Evolutionary conservation across 495 filamentous ascomycete species (phyloP), one percentile per base, ranked within the genome.

Genomic region (Cudoniella acicularis): DNA sequence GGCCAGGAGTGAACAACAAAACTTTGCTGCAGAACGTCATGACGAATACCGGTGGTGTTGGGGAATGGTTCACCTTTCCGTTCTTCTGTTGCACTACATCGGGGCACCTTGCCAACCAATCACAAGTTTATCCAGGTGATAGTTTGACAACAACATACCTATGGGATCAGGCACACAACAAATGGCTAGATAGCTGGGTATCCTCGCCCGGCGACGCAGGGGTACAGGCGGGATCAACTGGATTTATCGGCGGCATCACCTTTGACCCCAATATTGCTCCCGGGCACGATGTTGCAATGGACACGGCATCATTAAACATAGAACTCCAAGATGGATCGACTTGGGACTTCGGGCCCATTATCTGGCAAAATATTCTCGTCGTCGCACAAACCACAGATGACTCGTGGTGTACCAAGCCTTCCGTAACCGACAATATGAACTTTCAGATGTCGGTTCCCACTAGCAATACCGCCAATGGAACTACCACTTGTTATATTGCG

Each of bases 21-120:
- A 24, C n/a, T n/a, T 47, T 61, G 11, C 40, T 61, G 26, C 52
- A 61, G 23, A 49, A 55, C 16, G 59, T 61, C 23, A 26, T 61
- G 8, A 45, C 30, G 46, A 61, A 56, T 40, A 52, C 50, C 30
- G 59, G 52, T 30, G 59, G 59, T 10, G 23, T 46, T 45, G 26
- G 36, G 6, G 52, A 49, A 3, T 61, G 59, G 59, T 56, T 43
- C 25, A 24, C 52, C n/a, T 42, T 51, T 27, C 59, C 59, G 20
- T 61, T 56, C 23, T 61, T 56, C 47, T 61, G 59, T 22, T 61
- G 59, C 59, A 51, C 4, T 6, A 4, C 30, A 13, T 4, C 30
- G 13, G 30, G 30, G 30, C 30, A 36, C 6, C 30, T 36, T 13
- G 30, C 4, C 4, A 36, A 36, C 13, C 30, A 36, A 36, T 6